Evolutionary conservation across 306 rosid genomes (phyloP).

Genomic region (Lupinus albus): DNA sequence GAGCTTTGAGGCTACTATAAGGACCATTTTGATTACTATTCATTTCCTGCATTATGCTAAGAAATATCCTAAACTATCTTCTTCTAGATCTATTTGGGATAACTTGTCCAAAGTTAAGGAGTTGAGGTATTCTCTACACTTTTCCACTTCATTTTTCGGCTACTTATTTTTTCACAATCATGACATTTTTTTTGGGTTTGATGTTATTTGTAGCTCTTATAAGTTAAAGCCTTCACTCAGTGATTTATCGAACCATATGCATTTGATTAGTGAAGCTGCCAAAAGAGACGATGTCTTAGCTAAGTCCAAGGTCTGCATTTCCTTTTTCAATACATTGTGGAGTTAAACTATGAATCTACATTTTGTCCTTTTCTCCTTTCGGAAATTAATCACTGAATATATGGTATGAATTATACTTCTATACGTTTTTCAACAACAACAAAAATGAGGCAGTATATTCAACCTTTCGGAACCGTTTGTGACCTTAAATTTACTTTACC

Average conservation of each 20-base stretch:
- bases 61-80: conserved; percentile 51
- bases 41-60: conserved; percentile 57
- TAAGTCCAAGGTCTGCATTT: conserved; percentile 64
- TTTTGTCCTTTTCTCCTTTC: not conserved
- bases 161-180: not conserved
- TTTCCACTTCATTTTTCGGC: not conserved
- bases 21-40: conserved; percentile 61
- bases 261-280: conserved; percentile 47
- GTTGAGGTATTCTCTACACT: conserved; percentile 54
- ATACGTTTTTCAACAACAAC: too few species aligned
- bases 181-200: conserved; percentile 18
- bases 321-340: conserved; percentile 9
- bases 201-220: conserved; percentile 52
- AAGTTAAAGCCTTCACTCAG: conserved; percentile 45
- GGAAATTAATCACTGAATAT: conserved; percentile 21
- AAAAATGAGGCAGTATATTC: too few species aligned
- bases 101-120: conserved; percentile 50
- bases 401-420: not conserved
- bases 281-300: conserved; percentile 39
- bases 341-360: conserved; percentile 28
- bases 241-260: conserved; percentile 44
- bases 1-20: conserved; percentile 55
- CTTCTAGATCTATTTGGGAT: conserved; percentile 62
- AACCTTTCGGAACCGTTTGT: too few species aligned
- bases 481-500: not conserved